Base-by-base conservation (phyloP, 2,329 filamentous ascomycete genomes). In the Microdochium nivale region DNA sequence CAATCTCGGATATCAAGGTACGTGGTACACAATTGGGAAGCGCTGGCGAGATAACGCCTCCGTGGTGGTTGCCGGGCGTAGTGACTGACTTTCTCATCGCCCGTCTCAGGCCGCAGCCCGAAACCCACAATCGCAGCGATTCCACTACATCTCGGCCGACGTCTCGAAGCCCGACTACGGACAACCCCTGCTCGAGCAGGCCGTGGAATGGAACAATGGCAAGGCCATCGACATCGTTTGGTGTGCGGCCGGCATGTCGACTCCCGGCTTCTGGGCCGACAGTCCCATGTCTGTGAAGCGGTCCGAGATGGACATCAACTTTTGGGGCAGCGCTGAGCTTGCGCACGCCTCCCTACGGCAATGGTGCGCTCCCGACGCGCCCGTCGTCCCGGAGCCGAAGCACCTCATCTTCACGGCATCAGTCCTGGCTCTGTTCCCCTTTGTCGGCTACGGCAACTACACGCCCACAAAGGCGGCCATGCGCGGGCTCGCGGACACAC, bases 381-480 rank as follows among this genome's bases (percentile, higher is more conserved):
- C 73, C 9, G 62, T 74, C 33, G 67, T 75, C 48, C 60, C 69
- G 4, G 71, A 78, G 55, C 75, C 84, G 10, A 81, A 86, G 51
- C 92, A 97, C 68, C 77, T 99, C 56, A 82, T 99, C 64, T 88
- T 97, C 70, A 97, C 94, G 1, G 84, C 85, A 16, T 94, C 87
- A 23, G 79, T 86, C 5, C 71, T 85, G 19, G 87, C 87, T 1
- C 86, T 96, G 60, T 84, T 86, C 60, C 81, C 88, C 13, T 68
- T 96, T 32, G 80, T 85, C 13, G 94, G 94, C 25, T 99, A 99
- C 68, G 78, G 77, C 0, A 80, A 89, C 0, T 99, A 99, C 68
- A 80, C 84, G 1, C 89, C 92, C 2, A 78, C 86, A 52, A 99
- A 99, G 71, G 84, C 85, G 51, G 94, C 94, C 1, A 76, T 99